Conservation (phyloP, 75 land plant genomes). For the Adiantum capillusveneris region DNA sequence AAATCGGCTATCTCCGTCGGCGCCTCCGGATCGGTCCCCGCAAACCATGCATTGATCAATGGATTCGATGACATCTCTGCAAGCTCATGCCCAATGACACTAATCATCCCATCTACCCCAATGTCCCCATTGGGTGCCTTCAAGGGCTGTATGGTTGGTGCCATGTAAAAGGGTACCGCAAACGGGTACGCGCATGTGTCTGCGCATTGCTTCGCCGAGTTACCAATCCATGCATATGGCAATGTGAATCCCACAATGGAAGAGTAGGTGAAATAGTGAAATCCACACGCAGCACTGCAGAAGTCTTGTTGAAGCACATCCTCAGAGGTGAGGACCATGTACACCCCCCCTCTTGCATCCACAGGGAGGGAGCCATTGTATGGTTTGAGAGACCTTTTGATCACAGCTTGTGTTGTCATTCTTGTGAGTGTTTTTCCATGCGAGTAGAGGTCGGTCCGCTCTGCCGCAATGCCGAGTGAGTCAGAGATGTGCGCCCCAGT, state of each 20-base stretch:
- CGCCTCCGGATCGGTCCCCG: constrained; percentile 73
- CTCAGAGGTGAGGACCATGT: constrained; percentile 50
- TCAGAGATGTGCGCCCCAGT: constrained; percentile 57
- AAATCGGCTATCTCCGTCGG: constrained; percentile 84
- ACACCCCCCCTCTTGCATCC: constrained; percentile 54
- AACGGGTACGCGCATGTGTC: constrained; percentile 83
- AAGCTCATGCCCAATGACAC: constrained; percentile 79
- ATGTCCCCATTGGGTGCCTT: constrained; percentile 58
- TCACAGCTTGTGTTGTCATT: constrained; percentile 49
- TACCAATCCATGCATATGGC: constrained; percentile 85
- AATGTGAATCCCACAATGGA: constrained; percentile 66
- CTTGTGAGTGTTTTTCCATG: constrained; percentile 53
- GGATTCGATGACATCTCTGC: constrained; percentile 77
- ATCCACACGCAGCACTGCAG: constrained; percentile 80
- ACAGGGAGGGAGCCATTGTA: constrained; percentile 28
- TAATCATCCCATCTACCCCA: constrained; percentile 82
- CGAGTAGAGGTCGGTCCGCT: constrained; percentile 34
- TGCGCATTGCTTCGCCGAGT: constrained; percentile 68
- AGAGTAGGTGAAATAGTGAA: constrained; percentile 84
- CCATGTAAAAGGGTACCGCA: constrained; percentile 63
- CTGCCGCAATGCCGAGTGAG: constrained; percentile 23
- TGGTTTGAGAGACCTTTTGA: constrained; percentile 29
- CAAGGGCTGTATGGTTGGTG: constrained; percentile 24
- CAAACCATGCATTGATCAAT: constrained; percentile 81
- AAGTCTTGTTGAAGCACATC: constrained; percentile 75